Conservation (phyloP, 768 basidiomycete species). For the Russula griseocarnosa region DNA sequence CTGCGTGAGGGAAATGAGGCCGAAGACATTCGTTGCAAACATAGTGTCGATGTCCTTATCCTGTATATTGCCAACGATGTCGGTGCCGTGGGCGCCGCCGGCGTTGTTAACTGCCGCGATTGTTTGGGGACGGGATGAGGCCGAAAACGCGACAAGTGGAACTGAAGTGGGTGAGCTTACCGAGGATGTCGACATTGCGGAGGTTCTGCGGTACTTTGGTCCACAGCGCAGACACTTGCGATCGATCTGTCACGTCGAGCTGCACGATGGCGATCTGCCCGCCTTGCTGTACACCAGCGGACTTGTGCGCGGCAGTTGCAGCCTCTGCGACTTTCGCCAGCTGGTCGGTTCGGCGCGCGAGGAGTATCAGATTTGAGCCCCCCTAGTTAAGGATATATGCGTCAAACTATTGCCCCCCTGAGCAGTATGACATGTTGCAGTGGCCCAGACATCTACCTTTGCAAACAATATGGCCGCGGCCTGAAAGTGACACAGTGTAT, state of each 20-base stretch:
- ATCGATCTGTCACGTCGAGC: conserved; percentile 76
- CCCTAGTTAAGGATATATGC: conserved; percentile 44
- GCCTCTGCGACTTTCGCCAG: conserved; percentile 66
- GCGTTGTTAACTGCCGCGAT: conserved; percentile 59
- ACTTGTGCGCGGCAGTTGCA: conserved; percentile 66
- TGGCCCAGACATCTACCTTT: conserved; percentile 47
- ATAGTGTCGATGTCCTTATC: conserved; percentile 71
- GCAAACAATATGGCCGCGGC: conserved; percentile 88
- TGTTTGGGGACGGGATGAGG: no score
- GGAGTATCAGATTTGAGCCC: conserved; percentile 82
- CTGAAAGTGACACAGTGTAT: conserved; percentile 37
- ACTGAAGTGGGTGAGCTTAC: conserved; percentile 36
- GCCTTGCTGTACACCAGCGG: conserved; percentile 66
- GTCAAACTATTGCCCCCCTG: not conserved
- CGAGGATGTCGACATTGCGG: conserved; percentile 75
- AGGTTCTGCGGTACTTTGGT: conserved; percentile 68
- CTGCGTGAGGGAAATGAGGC: conserved; percentile 81
- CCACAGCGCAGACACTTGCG: conserved; percentile 63
- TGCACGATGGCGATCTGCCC: conserved; percentile 70
- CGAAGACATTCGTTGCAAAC: conserved; percentile 60
- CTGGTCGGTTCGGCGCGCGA: conserved; percentile 73
- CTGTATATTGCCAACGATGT: conserved; percentile 78
- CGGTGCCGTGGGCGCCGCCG: conserved; percentile 85
- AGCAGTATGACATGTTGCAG: not conserved
- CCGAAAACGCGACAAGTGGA: not conserved